Conservation (phyloP, 768 basidiomycete genomes). For the Butyriboletus loyo region DNA sequence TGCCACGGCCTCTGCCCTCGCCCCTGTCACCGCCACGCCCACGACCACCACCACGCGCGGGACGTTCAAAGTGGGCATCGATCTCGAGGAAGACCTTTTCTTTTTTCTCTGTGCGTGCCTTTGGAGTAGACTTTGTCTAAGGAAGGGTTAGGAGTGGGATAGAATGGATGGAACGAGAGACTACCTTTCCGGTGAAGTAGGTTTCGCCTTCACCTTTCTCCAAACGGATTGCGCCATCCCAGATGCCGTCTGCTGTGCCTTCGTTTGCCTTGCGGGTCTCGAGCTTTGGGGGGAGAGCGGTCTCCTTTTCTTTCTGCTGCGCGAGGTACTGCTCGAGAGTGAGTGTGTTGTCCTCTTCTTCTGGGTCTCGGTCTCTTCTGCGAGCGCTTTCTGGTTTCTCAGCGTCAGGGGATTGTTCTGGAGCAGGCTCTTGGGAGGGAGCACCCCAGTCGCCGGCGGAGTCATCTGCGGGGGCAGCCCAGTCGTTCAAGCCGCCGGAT, state of each 20-base stretch:
- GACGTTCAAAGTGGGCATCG: conserved; percentile 84
- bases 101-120: conserved; percentile 74
- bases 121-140: conserved; percentile 64
- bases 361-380: conserved; percentile 56
- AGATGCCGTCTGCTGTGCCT: conserved; percentile 63
- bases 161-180: conserved; percentile 14
- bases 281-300: conserved; percentile 65
- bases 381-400: conserved; percentile 38
- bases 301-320: conserved; percentile 65
- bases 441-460: conserved; percentile 39
- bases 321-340: conserved; percentile 93
- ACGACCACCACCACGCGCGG: conserved; percentile 63
- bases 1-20: conserved; percentile 45
- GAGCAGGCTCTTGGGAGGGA: conserved; percentile 22
- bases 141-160: conserved; percentile 1
- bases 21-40: conserved; percentile 48
- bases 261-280: conserved; percentile 79
- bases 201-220: conserved; percentile 63
- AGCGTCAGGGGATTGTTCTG: conserved; percentile 35
- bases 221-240: conserved; percentile 69
- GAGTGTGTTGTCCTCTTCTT: conserved; percentile 91
- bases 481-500: conserved; percentile 30
- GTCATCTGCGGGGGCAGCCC: conserved; percentile 35
- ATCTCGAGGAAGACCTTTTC: conserved; percentile 93
- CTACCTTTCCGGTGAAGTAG: conserved; percentile 91